Percentiles rank a stretch among this genome's conserved stretches.
These are phyloP conservation scores for Annulohypoxylon nitens DNA, from an alignment of 495 filamentous ascomycete genomes.

Conservation along the genomic window DNA sequence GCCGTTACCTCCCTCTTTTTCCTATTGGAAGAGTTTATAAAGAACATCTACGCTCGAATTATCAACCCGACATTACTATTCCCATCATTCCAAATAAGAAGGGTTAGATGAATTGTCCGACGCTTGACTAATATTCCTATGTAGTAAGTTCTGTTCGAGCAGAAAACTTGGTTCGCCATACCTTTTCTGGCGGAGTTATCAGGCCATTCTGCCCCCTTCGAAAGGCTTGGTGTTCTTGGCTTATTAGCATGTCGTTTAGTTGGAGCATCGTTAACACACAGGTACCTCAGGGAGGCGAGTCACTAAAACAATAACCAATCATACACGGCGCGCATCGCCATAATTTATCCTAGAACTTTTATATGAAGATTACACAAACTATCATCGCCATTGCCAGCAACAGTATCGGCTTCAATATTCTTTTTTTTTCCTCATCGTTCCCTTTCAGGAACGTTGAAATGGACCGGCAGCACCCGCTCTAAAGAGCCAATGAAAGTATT, in stretches of 20 bases:
- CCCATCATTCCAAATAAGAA: slow-evolving; percentile 14
- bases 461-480: background rate
- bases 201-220: slow-evolving; percentile 35
- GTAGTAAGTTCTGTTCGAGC: slow-evolving; percentile 4
- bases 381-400: background rate
- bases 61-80: slow-evolving; percentile 12
- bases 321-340: background rate
- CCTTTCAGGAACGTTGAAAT: background rate
- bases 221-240: slow-evolving; percentile 45
- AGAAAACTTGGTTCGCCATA: slow-evolving; percentile 20
- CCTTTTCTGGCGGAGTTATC: slow-evolving; percentile 25
- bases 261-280: background rate
- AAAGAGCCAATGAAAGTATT: slow-evolving; percentile 27
- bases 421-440: background rate
- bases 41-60: slow-evolving; percentile 5
- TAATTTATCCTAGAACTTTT: background rate
- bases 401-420: background rate
- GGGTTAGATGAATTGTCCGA: background rate
- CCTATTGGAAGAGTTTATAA: background rate
- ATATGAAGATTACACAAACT: background rate
- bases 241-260: slow-evolving; percentile 17
- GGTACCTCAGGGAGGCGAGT: background rate
- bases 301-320: background rate
- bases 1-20: background rate
- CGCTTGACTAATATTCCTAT: slow-evolving; percentile 1